Conservation (phyloP, 148 eudicot genomes). For the Cornus suecica region DNA sequence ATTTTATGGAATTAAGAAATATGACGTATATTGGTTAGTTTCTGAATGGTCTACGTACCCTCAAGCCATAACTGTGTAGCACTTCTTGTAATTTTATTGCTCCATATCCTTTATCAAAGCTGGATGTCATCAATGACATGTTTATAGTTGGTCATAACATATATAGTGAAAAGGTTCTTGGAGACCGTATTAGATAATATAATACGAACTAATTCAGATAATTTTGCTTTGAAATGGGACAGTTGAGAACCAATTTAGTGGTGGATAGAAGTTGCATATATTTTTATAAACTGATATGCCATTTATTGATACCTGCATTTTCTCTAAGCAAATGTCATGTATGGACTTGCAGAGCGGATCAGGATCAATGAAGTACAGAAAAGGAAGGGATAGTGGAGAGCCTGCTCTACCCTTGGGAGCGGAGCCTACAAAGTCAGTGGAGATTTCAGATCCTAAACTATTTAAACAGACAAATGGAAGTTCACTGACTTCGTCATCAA, state of each 20-base stretch:
- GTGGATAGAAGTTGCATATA: not conserved
- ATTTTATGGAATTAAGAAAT: not conserved
- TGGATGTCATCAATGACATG: not conserved
- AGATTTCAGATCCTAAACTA: not conserved
- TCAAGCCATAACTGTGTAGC: not conserved
- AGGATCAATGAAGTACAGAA: constrained; percentile 1
- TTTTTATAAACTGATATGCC: not conserved
- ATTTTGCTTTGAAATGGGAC: not conserved
- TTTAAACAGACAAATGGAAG: not conserved
- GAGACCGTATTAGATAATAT: not conserved
- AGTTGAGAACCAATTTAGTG: not conserved
- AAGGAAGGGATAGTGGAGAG: not conserved
- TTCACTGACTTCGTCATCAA: constrained; percentile 10
- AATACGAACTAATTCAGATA: not conserved
- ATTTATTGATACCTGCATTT: not conserved
- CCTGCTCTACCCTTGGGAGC: not conserved
- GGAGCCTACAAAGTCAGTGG: constrained; percentile 1
- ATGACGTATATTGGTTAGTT: no score
- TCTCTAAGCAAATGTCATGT: not conserved
- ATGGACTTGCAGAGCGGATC: constrained; percentile 19
- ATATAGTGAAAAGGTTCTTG: not conserved
- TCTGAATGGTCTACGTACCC: not conserved
- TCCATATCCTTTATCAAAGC: not conserved
- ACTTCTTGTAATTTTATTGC: not conserved
- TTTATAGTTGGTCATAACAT: not conserved